These are phyloP conservation scores for Lentinula edodes DNA, from an alignment of 768 basidiomycete species.

Conservation along the genomic window DNA sequence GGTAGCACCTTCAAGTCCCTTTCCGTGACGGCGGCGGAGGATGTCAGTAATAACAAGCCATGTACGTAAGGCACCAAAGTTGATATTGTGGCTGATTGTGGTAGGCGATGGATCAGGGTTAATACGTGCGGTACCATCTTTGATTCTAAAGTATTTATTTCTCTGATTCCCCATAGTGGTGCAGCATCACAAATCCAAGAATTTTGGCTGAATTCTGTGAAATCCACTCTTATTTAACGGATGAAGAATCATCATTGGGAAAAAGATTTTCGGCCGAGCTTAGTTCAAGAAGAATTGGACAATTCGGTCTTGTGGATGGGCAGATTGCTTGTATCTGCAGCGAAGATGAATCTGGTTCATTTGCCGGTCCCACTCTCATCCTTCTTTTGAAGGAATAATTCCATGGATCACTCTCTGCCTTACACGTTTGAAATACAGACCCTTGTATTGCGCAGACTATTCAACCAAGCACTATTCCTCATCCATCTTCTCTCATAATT, in stretches of 20 bases:
- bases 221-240: constrained; percentile 74
- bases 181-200: constrained; percentile 71
- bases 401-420: constrained; percentile 59
- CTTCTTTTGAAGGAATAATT: constrained; percentile 18
- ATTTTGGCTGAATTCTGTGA: constrained; percentile 79
- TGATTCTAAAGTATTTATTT: not conserved
- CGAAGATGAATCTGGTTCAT: constrained; percentile 48
- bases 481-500: constrained; percentile 15
- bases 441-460: constrained; percentile 61
- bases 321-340: constrained; percentile 58
- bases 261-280: constrained; percentile 34
- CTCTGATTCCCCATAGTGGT: not conserved
- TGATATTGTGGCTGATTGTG: constrained; percentile 74
- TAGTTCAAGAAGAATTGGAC: constrained; percentile 51
- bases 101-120: constrained; percentile 74
- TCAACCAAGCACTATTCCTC: not conserved
- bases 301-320: constrained; percentile 74
- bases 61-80: constrained; percentile 53
- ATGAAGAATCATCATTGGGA: constrained; percentile 40
- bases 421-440: constrained; percentile 52
- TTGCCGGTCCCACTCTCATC: constrained; percentile 18
- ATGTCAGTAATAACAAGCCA: constrained; percentile 12
- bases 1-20: too few species aligned
- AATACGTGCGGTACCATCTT: constrained; percentile 70
- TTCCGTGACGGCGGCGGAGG: too few species aligned